These are phyloP conservation scores for Penicillium antarcticum DNA, from an alignment of 495 filamentous ascomycete genomes.

Conservation along the genomic window DNA sequence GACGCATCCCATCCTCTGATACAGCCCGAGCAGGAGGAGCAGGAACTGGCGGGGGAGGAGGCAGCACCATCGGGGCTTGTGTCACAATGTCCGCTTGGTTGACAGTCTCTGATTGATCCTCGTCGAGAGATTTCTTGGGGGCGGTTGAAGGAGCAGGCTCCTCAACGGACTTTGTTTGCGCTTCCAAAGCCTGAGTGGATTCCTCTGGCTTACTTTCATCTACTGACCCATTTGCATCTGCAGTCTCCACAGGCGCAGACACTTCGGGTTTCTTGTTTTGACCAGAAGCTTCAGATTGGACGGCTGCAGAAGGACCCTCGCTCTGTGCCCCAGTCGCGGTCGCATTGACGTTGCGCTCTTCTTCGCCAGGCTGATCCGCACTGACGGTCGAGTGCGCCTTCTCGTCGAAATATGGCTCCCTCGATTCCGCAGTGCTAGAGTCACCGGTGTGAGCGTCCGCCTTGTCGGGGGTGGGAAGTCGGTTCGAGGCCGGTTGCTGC, in stretches of 20 bases:
- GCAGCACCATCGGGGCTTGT: slow-evolving; percentile 42
- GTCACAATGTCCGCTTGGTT: slow-evolving; percentile 29
- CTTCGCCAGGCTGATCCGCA: slow-evolving; percentile 34
- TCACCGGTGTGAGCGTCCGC: slow-evolving; percentile 46
- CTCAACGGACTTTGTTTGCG: slow-evolving; percentile 9
- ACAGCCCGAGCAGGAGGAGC: slow-evolving; percentile 15
- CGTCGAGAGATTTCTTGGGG: slow-evolving; percentile 9
- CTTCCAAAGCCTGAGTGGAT: slow-evolving; percentile 1
- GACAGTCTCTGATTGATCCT: slow-evolving; percentile 13
- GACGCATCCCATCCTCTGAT: slow-evolving; percentile 41
- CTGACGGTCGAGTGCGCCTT: slow-evolving; percentile 40
- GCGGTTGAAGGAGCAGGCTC: slow-evolving; percentile 9
- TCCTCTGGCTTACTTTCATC: slow-evolving; percentile 13
- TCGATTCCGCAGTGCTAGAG: slow-evolving; percentile 55
- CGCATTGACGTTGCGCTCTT: slow-evolving; percentile 20
- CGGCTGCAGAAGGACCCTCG: slow-evolving; percentile 22
- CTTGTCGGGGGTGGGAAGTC: slow-evolving; percentile 53
- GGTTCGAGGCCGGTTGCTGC: slow-evolving; percentile 51
- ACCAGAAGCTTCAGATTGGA: slow-evolving; percentile 12
- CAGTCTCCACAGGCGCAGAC: background rate
- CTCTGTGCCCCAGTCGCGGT: slow-evolving; percentile 18
- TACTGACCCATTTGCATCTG: slow-evolving; percentile 7
- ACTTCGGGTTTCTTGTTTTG: slow-evolving; percentile 7
- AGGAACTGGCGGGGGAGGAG: slow-evolving; percentile 59
- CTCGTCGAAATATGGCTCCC: slow-evolving; percentile 52